phyloP scores from a whole-genome alignment of 169 alveolate genomes.

The Toxoplasma gondii region DNA sequence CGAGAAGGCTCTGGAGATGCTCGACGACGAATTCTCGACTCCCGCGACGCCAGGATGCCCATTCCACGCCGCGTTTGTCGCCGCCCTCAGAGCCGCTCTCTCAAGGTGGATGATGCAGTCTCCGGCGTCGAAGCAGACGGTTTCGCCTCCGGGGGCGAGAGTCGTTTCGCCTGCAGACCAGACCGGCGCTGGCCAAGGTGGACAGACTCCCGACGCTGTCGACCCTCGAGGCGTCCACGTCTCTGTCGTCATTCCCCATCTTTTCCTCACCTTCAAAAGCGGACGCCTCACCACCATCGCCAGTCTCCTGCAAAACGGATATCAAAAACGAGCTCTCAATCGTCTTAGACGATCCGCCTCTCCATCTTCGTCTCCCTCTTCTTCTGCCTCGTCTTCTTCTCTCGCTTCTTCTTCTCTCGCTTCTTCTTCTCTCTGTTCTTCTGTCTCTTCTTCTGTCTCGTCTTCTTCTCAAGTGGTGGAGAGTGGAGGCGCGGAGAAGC shows the following conservation, averaged over 20 bases:
- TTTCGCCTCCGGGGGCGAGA: too few species aligned
- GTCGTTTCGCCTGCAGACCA: not conserved
- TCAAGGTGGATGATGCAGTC: not conserved
- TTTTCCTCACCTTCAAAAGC: conserved; percentile 7
- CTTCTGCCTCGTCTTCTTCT: too few species aligned
- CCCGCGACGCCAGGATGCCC: not conserved
- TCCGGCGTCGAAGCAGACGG: not conserved
- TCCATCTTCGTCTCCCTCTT: not conserved
- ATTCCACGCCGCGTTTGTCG: not conserved
- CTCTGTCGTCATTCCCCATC: not conserved
- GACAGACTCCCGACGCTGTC: too few species aligned
- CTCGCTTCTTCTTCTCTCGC: too few species aligned
- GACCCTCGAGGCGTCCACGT: not conserved
- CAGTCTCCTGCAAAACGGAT: not conserved
- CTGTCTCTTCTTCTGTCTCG: too few species aligned
- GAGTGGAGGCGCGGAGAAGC: not conserved
- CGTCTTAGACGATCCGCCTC: not conserved
- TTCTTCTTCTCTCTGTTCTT: too few species aligned
- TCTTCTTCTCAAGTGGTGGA: not conserved
- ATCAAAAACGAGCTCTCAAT: not conserved
- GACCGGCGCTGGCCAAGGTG: too few species aligned
- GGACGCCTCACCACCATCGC: not conserved
- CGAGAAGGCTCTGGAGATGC: not conserved
- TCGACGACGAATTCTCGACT: not conserved
- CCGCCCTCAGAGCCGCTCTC: not conserved